These are phyloP conservation scores for Puccinia coronata DNA, from an alignment of 1,284 basidiomycete species.

Conservation along the genomic window DNA sequence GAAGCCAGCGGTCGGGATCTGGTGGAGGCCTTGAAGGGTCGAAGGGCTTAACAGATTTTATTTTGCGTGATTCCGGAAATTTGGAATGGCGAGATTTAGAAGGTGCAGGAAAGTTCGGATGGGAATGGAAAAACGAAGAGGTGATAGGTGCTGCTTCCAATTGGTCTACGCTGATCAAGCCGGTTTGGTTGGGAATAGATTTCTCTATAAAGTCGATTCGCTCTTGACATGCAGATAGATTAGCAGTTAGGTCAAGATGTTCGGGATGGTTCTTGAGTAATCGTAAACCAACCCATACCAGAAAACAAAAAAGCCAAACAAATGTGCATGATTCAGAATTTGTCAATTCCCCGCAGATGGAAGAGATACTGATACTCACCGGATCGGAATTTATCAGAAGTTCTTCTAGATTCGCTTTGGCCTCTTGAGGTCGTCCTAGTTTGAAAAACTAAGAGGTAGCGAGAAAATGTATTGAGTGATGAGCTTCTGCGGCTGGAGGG, in stretches of 20 bases:
- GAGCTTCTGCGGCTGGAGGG: no score
- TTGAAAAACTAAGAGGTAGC: conserved; percentile 17
- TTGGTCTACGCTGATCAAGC: conserved; percentile 20
- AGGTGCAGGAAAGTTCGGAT: conserved; percentile 26
- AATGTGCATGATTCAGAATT: not conserved
- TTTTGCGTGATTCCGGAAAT: not conserved
- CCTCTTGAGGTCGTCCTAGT: conserved; percentile 42
- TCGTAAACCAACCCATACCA: not conserved
- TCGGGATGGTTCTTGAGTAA: conserved; percentile 35
- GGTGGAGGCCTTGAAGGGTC: conserved; percentile 37
- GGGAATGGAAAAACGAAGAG: conserved; percentile 38
- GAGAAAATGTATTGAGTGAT: not conserved
- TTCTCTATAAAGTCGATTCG: conserved; percentile 32
- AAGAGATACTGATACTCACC: not conserved
- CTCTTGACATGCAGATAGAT: conserved; percentile 29
- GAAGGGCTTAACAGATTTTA: conserved; percentile 25
- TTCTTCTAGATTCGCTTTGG: conserved; percentile 39
- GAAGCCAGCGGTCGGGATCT: conserved; percentile 41
- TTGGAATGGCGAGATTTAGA: not conserved
- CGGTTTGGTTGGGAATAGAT: not conserved
- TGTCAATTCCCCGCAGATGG: no score
- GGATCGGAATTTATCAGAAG: conserved; percentile 32
- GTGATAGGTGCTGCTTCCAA: conserved; percentile 27
- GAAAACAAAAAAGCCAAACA: not conserved
- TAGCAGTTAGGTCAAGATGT: conserved; percentile 34